These are phyloP conservation scores for Vitellaria paradoxa DNA, from an alignment of 179 eudicot genomes.

Conservation along the genomic window DNA sequence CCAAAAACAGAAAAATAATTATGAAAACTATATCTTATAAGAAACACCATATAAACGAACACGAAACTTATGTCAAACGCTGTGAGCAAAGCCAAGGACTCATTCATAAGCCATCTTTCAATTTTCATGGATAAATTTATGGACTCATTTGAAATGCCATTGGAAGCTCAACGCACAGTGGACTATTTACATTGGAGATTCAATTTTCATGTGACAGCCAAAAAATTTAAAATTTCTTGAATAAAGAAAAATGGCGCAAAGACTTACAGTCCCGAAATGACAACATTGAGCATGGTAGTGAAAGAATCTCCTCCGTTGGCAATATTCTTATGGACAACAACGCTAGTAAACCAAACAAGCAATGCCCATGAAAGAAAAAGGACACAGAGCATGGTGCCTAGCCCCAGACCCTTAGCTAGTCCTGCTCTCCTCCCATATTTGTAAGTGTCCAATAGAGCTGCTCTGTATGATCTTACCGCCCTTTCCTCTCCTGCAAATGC, in stretches of 20 bases:
- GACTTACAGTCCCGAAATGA: slow-evolving; percentile 92
- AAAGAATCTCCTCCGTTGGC: slow-evolving; percentile 96
- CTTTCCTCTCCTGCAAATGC: slow-evolving; percentile 92
- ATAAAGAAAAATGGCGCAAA: not conserved
- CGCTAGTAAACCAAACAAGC: slow-evolving; percentile 95
- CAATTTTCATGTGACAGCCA: not conserved
- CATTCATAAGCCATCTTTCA: not conserved
- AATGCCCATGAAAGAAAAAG: slow-evolving; percentile 95
- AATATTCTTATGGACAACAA: slow-evolving; percentile 71
- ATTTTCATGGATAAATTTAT: not conserved
- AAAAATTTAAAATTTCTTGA: not conserved
- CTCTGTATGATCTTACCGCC: slow-evolving; percentile 63
- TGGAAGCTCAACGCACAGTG: not conserved
- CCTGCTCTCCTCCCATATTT: slow-evolving; percentile 86
- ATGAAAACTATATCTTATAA: too few species aligned
- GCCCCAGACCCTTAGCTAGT: slow-evolving; percentile 87
- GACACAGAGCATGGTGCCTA: slow-evolving; percentile 79
- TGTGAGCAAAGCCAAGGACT: not conserved
- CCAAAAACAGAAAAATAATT: not conserved
- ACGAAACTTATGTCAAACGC: not conserved
- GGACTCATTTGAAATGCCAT: not conserved
- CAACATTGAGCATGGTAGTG: slow-evolving; percentile 99
- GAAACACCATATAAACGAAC: too few species aligned
- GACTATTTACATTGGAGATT: not conserved
- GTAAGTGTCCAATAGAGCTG: slow-evolving; percentile 69